These are phyloP conservation scores for Opeltia flavorubescens DNA, from an alignment of 495 filamentous ascomycete genomes.

Conservation along the genomic window DNA sequence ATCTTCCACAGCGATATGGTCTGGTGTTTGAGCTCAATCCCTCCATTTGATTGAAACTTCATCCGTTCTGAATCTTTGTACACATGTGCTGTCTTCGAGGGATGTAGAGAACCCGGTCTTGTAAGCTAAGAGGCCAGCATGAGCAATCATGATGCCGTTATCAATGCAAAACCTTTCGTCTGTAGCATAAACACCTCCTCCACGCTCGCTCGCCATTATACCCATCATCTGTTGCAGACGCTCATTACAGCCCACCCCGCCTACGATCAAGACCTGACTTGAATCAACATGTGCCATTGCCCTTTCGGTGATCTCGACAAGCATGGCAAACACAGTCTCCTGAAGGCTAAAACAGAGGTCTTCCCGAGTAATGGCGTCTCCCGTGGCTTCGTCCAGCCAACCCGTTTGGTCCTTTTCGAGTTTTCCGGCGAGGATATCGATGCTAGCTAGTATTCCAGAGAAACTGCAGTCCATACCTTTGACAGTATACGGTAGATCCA, in stretches of 20 bases:
- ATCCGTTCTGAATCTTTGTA: conserved; percentile 89
- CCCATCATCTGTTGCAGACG: conserved; percentile 97
- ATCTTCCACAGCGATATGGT: background rate
- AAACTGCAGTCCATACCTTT: conserved; percentile 99
- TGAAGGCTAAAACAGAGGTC: conserved; percentile 91
- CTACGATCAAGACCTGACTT: conserved; percentile 82
- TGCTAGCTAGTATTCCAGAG: conserved; percentile 71
- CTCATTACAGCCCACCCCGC: conserved; percentile 97
- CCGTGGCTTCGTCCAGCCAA: conserved; percentile 23
- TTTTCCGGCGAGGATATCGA: conserved; percentile 60
- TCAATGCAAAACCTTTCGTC: conserved; percentile 98
- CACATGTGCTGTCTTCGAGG: conserved; percentile 73
- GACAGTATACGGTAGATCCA: conserved; percentile 89
- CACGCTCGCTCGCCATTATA: conserved; percentile 79
- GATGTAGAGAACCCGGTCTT: conserved; percentile 60
- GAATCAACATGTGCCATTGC: conserved; percentile 97
- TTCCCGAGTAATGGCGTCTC: conserved; percentile 51
- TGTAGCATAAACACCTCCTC: conserved; percentile 83
- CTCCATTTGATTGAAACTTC: conserved; percentile 89
- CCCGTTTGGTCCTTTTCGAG: conserved; percentile 19
- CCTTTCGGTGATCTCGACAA: conserved; percentile 95
- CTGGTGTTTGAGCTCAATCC: conserved; percentile 48
- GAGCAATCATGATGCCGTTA: conserved; percentile 99
- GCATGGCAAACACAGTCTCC: conserved; percentile 90
- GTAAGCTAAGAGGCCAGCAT: conserved; percentile 80